These are phyloP conservation scores for Davidsoniella eucalypti DNA, from an alignment of 2,329 filamentous ascomycete genomes.

Conservation along the genomic window DNA sequence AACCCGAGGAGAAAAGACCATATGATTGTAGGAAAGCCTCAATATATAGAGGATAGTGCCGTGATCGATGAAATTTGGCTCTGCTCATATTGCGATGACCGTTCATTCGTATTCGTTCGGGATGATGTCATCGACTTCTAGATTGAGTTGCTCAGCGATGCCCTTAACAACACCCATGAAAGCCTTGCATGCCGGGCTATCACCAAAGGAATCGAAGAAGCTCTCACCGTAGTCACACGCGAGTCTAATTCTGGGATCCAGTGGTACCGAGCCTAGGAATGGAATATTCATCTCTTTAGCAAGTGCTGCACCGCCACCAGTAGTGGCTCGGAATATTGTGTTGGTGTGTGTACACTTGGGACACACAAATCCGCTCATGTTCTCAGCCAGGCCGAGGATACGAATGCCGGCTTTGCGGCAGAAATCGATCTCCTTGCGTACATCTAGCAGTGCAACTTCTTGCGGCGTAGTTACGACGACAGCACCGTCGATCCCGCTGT, in stretches of 20 bases:
- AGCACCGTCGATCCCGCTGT: conserved; percentile 83
- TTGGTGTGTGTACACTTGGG: conserved; percentile 70
- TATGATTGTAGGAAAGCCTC: not conserved
- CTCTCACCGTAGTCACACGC: conserved; percentile 95
- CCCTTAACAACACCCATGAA: conserved; percentile 65
- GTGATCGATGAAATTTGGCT: not conserved
- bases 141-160: conserved; percentile 48
- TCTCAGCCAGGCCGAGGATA: conserved; percentile 83
- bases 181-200: conserved; percentile 76
- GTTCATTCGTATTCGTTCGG: conserved; percentile 19
- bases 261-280: conserved; percentile 75
- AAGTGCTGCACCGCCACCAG: conserved; percentile 65
- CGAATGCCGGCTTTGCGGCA: conserved; percentile 85
- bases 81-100: not conserved
- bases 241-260: conserved; percentile 91
- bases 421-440: conserved; percentile 95
- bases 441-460: conserved; percentile 81
- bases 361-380: conserved; percentile 96
- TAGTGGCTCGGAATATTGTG: conserved; percentile 82
- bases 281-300: conserved; percentile 77
- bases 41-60: not conserved
- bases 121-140: conserved; percentile 39
- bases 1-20: not conserved
- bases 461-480: conserved; percentile 90
- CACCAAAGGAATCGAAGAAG: conserved; percentile 85